Base-by-base conservation (phyloP, 805 yeast species). In the Blastobotrys mokoenaii region DNA sequence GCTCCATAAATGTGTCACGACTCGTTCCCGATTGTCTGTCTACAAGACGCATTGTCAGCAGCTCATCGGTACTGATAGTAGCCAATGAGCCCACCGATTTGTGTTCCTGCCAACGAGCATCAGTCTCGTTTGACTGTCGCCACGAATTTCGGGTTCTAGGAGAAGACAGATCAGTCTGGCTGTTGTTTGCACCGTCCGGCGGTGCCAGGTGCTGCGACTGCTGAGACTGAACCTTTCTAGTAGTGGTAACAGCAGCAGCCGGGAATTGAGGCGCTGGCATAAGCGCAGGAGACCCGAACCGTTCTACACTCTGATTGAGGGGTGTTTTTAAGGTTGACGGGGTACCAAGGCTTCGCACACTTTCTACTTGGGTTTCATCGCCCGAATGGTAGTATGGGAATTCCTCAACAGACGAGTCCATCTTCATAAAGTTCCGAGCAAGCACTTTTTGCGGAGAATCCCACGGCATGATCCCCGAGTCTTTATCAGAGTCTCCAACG, bases 61-160 rank as follows among this genome's bases (percentile, higher is more conserved):
- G 72, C 59, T 86, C 90, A 42, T 82, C 85, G 1, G 96, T 86
- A 29, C 89, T 80, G 30, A 89, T 89, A 0, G 96, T 87, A 22
- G 87, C 88, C 46, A 83, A 57, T 0, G 96, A 84, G 33, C 74
- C 75, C 46, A 77, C 70, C 8, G 94, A 82, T 31, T 76, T 79
- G 60, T 90, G 76, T 39, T 76, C 69, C 51, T 70, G 67, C 69
- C 72, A 67, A 36, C 62, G 48, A 8, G 41, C 41, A 7, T 43
- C 45, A 11, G 15, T 32, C 32, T 60, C 53, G 36, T 60, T 60
- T 20, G 68, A 64, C 50, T 63, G 66, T 56, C 88, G 69, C 89
- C 89, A 82, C 3, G 82, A 81, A 56, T 65, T 73, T 57, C 74
- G 53, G 6, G 68, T 68, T 54, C 70, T 15, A 18, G 40, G 53